These are phyloP conservation scores for Epichloe aotearoae DNA, from an alignment of 2,329 filamentous ascomycete genomes.

Conservation along the genomic window DNA sequence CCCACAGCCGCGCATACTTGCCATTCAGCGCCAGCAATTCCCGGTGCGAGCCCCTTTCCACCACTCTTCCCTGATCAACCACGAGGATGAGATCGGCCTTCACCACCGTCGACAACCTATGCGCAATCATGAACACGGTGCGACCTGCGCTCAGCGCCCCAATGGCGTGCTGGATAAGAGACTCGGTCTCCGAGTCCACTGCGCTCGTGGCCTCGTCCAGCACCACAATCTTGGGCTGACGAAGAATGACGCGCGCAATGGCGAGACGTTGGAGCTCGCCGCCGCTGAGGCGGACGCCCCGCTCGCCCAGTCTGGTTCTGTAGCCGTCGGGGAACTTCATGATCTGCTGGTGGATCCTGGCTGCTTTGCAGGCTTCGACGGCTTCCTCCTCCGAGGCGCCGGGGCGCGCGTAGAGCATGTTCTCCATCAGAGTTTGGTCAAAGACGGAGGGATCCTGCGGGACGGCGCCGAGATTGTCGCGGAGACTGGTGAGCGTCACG, in stretches of 20 bases:
- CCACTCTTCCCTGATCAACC: conserved; percentile 34
- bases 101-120: conserved; percentile 27
- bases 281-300: conserved; percentile 35
- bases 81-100: conserved; percentile 39
- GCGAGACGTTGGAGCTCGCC: conserved; percentile 38
- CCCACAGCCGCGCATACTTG: conserved; percentile 39
- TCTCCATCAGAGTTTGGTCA: conserved; percentile 50
- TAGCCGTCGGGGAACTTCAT: conserved; percentile 40
- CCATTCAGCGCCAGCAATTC: conserved; percentile 33
- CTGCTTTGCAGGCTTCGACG: conserved; percentile 45
- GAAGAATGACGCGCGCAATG: conserved; percentile 26
- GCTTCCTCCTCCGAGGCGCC: conserved; percentile 49
- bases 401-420: conserved; percentile 48
- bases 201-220: conserved; percentile 40
- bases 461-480: conserved; percentile 47
- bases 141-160: conserved; percentile 29
- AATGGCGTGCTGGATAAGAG: conserved; percentile 31
- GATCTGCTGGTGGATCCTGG: conserved; percentile 53
- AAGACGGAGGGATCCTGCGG: conserved; percentile 53
- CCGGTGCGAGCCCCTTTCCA: conserved; percentile 38
- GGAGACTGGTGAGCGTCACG: conserved; percentile 43
- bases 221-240: conserved; percentile 16
- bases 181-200: conserved; percentile 31
- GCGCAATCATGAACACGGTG: conserved; percentile 39
- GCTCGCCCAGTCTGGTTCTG: conserved; percentile 32